phyloP scores from a whole-genome alignment of 2,329 filamentous ascomycete species.

The Penicillium sp. region DNA sequence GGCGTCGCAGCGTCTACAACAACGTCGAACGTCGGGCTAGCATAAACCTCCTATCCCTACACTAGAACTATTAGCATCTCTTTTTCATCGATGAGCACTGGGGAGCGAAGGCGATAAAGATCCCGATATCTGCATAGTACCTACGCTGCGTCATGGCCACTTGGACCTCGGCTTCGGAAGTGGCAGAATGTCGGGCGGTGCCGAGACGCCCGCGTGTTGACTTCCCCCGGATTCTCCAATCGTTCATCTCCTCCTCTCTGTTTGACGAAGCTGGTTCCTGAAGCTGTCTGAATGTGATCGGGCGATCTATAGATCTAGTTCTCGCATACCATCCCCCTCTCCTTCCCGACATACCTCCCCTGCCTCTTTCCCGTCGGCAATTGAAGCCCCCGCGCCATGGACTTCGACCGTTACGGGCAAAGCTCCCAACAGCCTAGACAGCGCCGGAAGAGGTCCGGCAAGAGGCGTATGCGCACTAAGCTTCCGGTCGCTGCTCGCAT shows the following conservation, averaged over 20 bases:
- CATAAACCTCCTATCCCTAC: neutral
- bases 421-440: slow-evolving; percentile 50
- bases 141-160: neutral
- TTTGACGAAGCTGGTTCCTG: slow-evolving; percentile 1
- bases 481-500: slow-evolving; percentile 75
- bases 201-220: slow-evolving; percentile 26
- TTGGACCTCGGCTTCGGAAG: slow-evolving; percentile 38
- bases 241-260: slow-evolving; percentile 12
- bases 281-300: slow-evolving; percentile 6
- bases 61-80: neutral
- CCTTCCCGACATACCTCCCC: neutral
- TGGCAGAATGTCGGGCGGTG: slow-evolving; percentile 35
- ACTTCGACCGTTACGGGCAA: slow-evolving; percentile 40
- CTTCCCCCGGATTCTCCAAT: slow-evolving; percentile 34
- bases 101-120: neutral
- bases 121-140: neutral
- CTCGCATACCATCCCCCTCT: neutral
- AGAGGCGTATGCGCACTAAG: slow-evolving; percentile 57
- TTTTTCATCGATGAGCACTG: neutral
- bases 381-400: slow-evolving; percentile 37
- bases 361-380: slow-evolving; percentile 23
- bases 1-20: neutral
- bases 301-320: neutral
- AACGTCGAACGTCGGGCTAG: neutral
- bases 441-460: slow-evolving; percentile 47